Percentiles rank a stretch among this genome's conserved stretches.
phyloP scores from a whole-genome alignment of 306 rosid genomes.

The Medicago ruthenica region DNA sequence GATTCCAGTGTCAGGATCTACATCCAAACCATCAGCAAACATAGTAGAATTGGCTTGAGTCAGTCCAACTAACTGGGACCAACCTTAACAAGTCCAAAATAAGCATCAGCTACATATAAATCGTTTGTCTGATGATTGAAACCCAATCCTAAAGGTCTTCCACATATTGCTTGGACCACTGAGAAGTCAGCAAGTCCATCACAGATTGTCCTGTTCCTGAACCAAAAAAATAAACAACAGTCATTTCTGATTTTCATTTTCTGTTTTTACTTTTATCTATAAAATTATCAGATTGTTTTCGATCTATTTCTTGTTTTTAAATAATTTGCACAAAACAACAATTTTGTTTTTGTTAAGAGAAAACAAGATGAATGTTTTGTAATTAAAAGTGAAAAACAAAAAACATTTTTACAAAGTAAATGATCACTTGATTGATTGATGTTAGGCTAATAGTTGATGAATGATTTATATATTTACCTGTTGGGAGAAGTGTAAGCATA shows the following conservation, averaged over 20 bases:
- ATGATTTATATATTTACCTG: slow-evolving; percentile 41
- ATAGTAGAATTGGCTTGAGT: slow-evolving; percentile 23
- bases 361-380: neutral
- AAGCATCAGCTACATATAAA: slow-evolving; percentile 55
- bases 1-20: slow-evolving; percentile 51
- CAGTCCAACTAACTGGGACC: neutral
- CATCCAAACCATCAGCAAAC: slow-evolving; percentile 46
- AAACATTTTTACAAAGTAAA: too few species aligned
- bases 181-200: slow-evolving; percentile 58
- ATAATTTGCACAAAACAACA: too few species aligned
- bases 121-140: slow-evolving; percentile 45
- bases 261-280: too few species aligned
- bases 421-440: neutral
- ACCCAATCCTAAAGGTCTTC: slow-evolving; percentile 62
- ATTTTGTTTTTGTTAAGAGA: too few species aligned
- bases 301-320: too few species aligned
- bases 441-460: neutral
- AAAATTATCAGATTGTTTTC: too few species aligned
- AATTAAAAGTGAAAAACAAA: too few species aligned
- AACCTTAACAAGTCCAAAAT: slow-evolving; percentile 45
- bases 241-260: neutral
- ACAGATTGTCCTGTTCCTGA: slow-evolving; percentile 50
- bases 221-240: neutral
- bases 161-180: slow-evolving; percentile 50
- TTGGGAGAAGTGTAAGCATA: slow-evolving; percentile 47